Conservation (phyloP, 352 stramenopile genomes). For the Globisporangium barbulae region DNA sequence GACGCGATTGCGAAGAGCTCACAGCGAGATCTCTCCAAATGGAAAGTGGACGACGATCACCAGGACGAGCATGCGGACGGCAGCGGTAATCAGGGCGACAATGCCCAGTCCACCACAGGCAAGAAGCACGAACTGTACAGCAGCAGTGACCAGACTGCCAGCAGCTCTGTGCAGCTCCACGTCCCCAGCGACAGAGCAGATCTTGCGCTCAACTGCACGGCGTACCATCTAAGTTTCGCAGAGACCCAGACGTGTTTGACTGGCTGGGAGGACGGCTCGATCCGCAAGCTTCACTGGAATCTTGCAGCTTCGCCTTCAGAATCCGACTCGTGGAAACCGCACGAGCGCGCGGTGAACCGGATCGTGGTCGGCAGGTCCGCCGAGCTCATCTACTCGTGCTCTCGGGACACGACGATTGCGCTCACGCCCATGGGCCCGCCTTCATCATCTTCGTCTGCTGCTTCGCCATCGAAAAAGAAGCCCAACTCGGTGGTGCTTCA, state of each 20-base stretch:
- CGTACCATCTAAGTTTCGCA: conserved; percentile 27
- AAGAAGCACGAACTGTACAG: conserved; percentile 12
- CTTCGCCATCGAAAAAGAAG: conserved; percentile 17
- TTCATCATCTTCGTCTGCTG: not conserved
- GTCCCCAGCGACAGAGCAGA: not conserved
- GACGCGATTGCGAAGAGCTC: conserved; percentile 13
- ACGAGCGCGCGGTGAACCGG: conserved; percentile 59
- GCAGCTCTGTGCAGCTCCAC: not conserved
- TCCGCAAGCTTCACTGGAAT: conserved; percentile 44
- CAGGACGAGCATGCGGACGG: not conserved
- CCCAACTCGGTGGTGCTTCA: conserved; percentile 26
- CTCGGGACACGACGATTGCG: conserved; percentile 66
- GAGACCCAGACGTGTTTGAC: conserved; percentile 34
- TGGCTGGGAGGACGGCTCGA: conserved; percentile 74
- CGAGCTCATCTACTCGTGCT: conserved; percentile 69
- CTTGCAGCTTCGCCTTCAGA: not conserved
- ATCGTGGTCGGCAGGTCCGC: conserved; percentile 40
- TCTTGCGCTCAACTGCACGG: conserved; percentile 51
- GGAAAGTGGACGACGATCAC: conserved; percentile 34
- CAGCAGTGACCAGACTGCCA: not conserved
- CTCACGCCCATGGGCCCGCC: conserved; percentile 27
- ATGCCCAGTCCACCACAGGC: not conserved
- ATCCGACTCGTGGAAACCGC: conserved; percentile 39
- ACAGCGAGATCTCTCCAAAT: conserved; percentile 32
- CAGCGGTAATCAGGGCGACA: not conserved